Base-by-base conservation (phyloP, 2,329 filamentous ascomycete species). In the Pleomassaria siparia region DNA sequence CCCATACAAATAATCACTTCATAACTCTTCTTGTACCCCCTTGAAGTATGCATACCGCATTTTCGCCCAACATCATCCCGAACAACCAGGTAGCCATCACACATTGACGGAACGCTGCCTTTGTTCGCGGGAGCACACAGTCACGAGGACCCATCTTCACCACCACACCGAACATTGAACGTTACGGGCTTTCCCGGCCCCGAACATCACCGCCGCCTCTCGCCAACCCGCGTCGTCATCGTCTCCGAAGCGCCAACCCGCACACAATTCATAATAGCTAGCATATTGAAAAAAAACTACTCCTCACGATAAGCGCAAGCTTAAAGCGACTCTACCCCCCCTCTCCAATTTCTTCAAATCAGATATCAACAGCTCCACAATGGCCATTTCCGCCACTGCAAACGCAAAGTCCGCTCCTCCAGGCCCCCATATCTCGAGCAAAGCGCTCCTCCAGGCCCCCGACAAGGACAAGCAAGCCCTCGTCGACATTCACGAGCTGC, bases 401-500 rank as follows among this genome's bases (percentile, higher is more conserved):
- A 22, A 22, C 35, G 3, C 35, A 7, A 37, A 37, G n/a, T 3
- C 35, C 20, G 7, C n/a, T 4, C 5, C 32, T 18, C 16, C 16
- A 16, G 32, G 12, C 10, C 51, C 51, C 25, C n/a, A 46, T 21
- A 55, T 65, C 33, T 59, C 60, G 24, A 54, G 59, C 10, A 52
- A 50, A 4, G 22, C 53, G 3, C 57, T 67, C 18, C 51, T 66
- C 21, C 41, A 41, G 22, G 56, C 58, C 24, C 42, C 50, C 0
- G 29, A 48, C 10, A 56, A 62, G 21, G 65, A 70, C 21, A 65
- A 63, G 16, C 58, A 64, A 24, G 60, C 62, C 48, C 65, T 72
- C 1, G 36, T 53, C 37, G 69, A 74, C 47, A 63, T 77, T 63
- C 48, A 73, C 62, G 58, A 80, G 41, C 72, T 91, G 39, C 82